Percentiles rank a stretch among this genome's conserved stretches.
Evolutionary conservation across 768 basidiomycete genomes (phyloP).

Genomic region (Cystobasidium tubakii): DNA sequence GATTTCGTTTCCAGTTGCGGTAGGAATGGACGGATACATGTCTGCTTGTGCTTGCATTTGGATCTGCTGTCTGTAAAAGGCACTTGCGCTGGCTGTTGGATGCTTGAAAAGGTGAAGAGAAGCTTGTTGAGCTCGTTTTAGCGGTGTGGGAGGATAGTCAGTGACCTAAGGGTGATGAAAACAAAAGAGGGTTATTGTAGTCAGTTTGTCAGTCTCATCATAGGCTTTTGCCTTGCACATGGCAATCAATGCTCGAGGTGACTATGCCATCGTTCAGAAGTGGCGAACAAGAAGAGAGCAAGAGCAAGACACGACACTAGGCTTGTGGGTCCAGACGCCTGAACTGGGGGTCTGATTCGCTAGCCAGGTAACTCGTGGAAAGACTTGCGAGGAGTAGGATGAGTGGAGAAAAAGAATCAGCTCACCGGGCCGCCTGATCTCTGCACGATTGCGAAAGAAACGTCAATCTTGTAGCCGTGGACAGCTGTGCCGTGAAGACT

Average conservation of each 20-base stretch:
- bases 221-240: no score
- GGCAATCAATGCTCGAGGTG: background rate
- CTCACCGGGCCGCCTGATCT: slow-evolving; percentile 32
- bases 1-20: background rate
- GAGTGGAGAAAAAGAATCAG: background rate
- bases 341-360: no score
- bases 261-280: no score
- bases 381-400: background rate
- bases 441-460: slow-evolving; percentile 36
- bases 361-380: no score
- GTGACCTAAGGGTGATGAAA: slow-evolving; percentile 1
- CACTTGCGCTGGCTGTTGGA: slow-evolving; percentile 19
- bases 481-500: slow-evolving; percentile 18
- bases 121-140: slow-evolving; percentile 31
- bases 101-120: slow-evolving; percentile 20
- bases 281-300: background rate
- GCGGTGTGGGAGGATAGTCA: slow-evolving; percentile 24
- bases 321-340: no score
- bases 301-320: background rate
- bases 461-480: slow-evolving; percentile 31
- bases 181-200: background rate
- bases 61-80: slow-evolving; percentile 9
- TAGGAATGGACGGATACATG: background rate
- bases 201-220: background rate
- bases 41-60: slow-evolving; percentile 7